Conservation (phyloP, 129 eudicot genomes). For the Pseudognaphalium luteoalbum region DNA sequence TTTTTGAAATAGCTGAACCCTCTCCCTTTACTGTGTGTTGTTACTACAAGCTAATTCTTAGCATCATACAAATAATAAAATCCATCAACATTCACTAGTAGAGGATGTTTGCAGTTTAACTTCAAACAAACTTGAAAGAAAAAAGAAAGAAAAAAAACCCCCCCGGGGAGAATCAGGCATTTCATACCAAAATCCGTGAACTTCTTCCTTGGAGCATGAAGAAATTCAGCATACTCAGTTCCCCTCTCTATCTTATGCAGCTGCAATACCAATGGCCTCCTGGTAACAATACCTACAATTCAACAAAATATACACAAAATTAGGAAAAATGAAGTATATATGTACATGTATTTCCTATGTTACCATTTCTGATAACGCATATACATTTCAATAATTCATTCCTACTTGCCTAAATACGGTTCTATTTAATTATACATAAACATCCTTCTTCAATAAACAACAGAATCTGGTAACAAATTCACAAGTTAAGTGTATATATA, state of each 20-base stretch:
- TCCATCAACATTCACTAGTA: conserved; percentile 10
- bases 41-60: not conserved
- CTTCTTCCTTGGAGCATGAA: conserved; percentile 87
- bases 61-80: not conserved
- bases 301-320: conserved; percentile 25
- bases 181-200: conserved; percentile 81
- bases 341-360: not conserved
- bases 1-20: not conserved
- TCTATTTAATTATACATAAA: not conserved
- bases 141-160: not conserved
- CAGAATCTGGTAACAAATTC: not conserved
- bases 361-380: not conserved
- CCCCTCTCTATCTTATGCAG: conserved; percentile 85
- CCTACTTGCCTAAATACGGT: not conserved
- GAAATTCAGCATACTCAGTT: conserved; percentile 91
- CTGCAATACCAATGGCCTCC: conserved; percentile 98
- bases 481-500: not conserved
- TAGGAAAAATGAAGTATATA: not conserved
- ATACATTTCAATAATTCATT: conserved; percentile 1
- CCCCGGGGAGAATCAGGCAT: conserved; percentile 4
- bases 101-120: not conserved
- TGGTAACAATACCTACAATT: conserved; percentile 79
- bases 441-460: not conserved
- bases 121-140: not conserved
- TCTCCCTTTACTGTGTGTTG: not conserved